Evolutionary conservation across 2,329 filamentous ascomycete species (phyloP).

Genomic region (Hypoxylon sp.): DNA sequence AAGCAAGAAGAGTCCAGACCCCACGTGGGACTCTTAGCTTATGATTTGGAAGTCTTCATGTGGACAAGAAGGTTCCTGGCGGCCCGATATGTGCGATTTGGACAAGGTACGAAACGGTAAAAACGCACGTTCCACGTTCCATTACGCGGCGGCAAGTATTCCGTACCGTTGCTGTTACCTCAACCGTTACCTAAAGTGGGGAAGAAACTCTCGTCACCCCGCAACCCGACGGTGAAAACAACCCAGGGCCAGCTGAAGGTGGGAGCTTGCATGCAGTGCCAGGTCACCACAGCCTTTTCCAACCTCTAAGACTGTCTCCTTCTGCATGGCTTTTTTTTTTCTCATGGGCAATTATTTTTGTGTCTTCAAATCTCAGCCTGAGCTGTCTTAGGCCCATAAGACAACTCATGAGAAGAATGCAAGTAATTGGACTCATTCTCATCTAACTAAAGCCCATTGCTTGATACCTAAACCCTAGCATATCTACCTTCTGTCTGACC

Average conservation of each 20-base stretch:
- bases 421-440: constrained; percentile 31
- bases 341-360: constrained; percentile 18
- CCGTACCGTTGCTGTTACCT: constrained; percentile 16
- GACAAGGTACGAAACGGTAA: constrained; percentile 14
- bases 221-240: constrained; percentile 49
- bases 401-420: constrained; percentile 21
- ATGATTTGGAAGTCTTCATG: constrained; percentile 13
- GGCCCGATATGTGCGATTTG: constrained; percentile 7
- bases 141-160: constrained; percentile 13
- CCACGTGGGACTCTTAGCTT: constrained; percentile 38
- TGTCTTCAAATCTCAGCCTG: constrained; percentile 19
- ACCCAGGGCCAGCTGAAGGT: constrained; percentile 38
- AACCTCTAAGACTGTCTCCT: constrained; percentile 26
- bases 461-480: constrained; percentile 31
- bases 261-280: constrained; percentile 49
- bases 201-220: constrained; percentile 45
- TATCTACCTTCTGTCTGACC: constrained; percentile 9
- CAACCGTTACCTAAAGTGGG: constrained; percentile 30
- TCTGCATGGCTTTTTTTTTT: constrained; percentile 25
- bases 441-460: constrained; percentile 21
- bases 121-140: background rate
- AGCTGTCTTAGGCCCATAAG: constrained; percentile 9
- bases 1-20: constrained; percentile 25
- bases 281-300: constrained; percentile 47
- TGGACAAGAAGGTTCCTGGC: constrained; percentile 1